Conservation (phyloP, 352 stramenopile species). For the Bremia lactucae region DNA sequence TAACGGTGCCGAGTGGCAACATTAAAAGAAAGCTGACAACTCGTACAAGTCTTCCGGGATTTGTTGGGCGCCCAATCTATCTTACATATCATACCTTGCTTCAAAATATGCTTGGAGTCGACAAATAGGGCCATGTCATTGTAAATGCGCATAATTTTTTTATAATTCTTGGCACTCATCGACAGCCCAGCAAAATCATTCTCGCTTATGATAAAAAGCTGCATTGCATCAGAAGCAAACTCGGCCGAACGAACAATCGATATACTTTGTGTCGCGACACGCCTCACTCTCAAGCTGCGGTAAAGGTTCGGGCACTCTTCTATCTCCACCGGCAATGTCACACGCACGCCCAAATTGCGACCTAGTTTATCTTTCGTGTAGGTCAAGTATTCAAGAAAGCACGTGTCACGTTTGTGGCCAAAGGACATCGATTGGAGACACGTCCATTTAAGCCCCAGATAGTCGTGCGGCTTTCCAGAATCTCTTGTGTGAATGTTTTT, state of each 20-base stretch:
- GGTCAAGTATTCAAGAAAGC: conserved; percentile 62
- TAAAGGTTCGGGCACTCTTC: conserved; percentile 48
- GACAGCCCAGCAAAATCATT: conserved; percentile 35
- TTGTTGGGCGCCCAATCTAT: conserved; percentile 48
- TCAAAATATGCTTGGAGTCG: conserved; percentile 55
- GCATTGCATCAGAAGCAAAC: conserved; percentile 22
- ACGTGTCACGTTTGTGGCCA: conserved; percentile 50
- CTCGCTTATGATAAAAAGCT: conserved; percentile 49
- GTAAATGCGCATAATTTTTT: conserved; percentile 38
- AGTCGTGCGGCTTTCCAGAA: conserved; percentile 27
- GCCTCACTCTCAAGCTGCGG: conserved; percentile 33
- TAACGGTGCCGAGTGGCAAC: conserved; percentile 41
- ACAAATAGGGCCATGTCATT: conserved; percentile 46
- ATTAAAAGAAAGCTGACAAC: conserved; percentile 53
- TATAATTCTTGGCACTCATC: conserved; percentile 23
- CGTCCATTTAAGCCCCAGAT: conserved; percentile 78
- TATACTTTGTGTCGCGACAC: conserved; percentile 39
- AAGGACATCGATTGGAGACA: conserved; percentile 47
- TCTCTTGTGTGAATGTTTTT: conserved; percentile 55
- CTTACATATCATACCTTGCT: conserved; percentile 36
- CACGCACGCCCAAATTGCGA: conserved; percentile 53
- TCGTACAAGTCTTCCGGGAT: conserved; percentile 37
- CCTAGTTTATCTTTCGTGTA: conserved; percentile 50
- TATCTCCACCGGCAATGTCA: conserved; percentile 49
- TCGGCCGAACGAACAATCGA: conserved; percentile 27